Evolutionary conservation across 805 yeast species (phyloP).

Genomic region (Huiozyma naganishii): DNA sequence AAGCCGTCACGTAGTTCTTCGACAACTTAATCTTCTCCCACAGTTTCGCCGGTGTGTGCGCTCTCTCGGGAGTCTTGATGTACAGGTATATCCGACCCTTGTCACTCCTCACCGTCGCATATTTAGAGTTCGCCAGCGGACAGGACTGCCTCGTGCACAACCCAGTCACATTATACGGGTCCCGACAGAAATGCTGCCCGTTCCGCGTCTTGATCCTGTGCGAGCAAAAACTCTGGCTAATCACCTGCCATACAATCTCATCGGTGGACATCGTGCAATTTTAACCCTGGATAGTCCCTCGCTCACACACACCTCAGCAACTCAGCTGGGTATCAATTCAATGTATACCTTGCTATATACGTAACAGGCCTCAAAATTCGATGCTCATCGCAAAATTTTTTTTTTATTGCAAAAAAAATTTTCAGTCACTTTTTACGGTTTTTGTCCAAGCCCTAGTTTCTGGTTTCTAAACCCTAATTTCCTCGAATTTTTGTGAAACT

Average conservation of each 20-base stretch:
- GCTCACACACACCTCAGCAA: not conserved
- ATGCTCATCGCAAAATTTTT: constrained; percentile 4
- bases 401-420: not conserved
- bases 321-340: constrained; percentile 28
- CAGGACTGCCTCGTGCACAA: constrained; percentile 88
- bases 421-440: constrained; percentile 3
- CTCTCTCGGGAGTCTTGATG: constrained; percentile 96
- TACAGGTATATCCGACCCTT: constrained; percentile 75
- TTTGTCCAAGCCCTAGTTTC: not conserved
- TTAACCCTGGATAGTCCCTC: not conserved
- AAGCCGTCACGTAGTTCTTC: constrained; percentile 79
- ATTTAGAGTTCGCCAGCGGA: constrained; percentile 88
- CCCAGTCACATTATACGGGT: constrained; percentile 93
- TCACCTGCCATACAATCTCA: constrained; percentile 94
- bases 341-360: not conserved
- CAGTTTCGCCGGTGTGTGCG: constrained; percentile 83
- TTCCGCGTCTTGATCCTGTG: constrained; percentile 83
- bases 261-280: constrained; percentile 35
- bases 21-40: constrained; percentile 94
- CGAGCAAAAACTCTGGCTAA: constrained; percentile 91
- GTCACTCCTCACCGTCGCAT: constrained; percentile 75
- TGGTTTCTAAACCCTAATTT: not conserved
- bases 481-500: not conserved
- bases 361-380: not conserved
- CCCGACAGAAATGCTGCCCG: constrained; percentile 86